These are phyloP conservation scores for Solanum rostratum DNA, from an alignment of 257 asterid genomes.

Conservation along the genomic window DNA sequence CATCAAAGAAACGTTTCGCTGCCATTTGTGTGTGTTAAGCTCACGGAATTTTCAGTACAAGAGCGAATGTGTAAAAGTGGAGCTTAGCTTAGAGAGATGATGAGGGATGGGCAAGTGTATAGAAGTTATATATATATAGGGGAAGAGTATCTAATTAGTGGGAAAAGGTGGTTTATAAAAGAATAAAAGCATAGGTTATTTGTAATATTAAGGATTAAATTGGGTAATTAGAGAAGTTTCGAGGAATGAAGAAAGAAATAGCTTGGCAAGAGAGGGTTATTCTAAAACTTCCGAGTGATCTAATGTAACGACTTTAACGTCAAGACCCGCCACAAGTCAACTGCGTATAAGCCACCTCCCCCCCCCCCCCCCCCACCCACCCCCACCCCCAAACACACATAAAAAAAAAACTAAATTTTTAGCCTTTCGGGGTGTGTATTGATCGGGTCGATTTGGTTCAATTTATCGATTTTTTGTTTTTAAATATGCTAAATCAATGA, in stretches of 20 bases:
- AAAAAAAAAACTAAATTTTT: too few species aligned
- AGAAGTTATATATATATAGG: neutral
- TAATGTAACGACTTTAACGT: constrained; percentile 32
- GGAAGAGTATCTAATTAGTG: neutral
- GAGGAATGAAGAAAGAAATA: constrained; percentile 33
- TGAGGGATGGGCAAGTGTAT: neutral
- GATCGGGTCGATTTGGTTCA: too few species aligned
- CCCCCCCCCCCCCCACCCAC: too few species aligned
- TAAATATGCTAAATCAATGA: too few species aligned
- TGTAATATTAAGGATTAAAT: neutral
- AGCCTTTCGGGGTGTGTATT: too few species aligned
- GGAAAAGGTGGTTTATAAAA: neutral
- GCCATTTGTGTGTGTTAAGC: constrained; percentile 26
- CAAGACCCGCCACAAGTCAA: constrained; percentile 15
- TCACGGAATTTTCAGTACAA: neutral
- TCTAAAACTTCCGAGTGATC: neutral
- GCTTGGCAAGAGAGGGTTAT: constrained; percentile 9
- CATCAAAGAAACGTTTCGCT: constrained; percentile 34
- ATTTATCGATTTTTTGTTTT: too few species aligned
- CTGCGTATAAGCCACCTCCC: too few species aligned
- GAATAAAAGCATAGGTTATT: neutral
- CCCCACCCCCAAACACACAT: too few species aligned
- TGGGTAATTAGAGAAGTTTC: constrained; percentile 22
- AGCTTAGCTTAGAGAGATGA: neutral
- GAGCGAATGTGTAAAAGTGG: neutral